Conservation (phyloP, 176 grass and related monocot species). For the Poa pratensis region DNA sequence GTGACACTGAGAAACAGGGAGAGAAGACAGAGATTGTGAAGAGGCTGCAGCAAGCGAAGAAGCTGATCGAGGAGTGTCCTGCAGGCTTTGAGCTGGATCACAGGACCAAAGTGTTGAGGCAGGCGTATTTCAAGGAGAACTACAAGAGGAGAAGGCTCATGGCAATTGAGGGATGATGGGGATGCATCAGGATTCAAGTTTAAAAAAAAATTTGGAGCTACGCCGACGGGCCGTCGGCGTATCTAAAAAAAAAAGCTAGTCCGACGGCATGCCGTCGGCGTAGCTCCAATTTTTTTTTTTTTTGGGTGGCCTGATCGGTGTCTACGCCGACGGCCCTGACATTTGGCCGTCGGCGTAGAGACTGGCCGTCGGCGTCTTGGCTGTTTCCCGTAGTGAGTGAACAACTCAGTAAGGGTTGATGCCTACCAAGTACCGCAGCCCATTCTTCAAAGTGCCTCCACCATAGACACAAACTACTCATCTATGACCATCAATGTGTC, state of each 20-base stretch:
- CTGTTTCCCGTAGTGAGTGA: no score
- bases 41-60: constrained; percentile 41
- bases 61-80: constrained; percentile 58
- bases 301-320: no score
- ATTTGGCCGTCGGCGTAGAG: no score
- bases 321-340: no score
- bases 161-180: background rate
- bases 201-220: no score
- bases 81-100: constrained; percentile 29
- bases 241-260: no score
- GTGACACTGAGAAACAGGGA: no score
- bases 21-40: no score
- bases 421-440: background rate
- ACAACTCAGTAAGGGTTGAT: rapidly evolving
- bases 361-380: no score
- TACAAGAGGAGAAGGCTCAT: constrained; percentile 44
- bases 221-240: no score
- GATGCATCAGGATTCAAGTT: constrained; percentile 9
- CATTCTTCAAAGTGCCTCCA: background rate
- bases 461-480: background rate
- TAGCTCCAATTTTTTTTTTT: no score
- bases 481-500: background rate
- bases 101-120: constrained; percentile 54
- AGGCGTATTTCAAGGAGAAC: constrained; percentile 67
- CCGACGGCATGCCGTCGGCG: no score